Evolutionary conservation across 1,139 yeast species (phyloP), one percentile per base, ranked within the genome.

Genomic region (Diutina sp.): DNA sequence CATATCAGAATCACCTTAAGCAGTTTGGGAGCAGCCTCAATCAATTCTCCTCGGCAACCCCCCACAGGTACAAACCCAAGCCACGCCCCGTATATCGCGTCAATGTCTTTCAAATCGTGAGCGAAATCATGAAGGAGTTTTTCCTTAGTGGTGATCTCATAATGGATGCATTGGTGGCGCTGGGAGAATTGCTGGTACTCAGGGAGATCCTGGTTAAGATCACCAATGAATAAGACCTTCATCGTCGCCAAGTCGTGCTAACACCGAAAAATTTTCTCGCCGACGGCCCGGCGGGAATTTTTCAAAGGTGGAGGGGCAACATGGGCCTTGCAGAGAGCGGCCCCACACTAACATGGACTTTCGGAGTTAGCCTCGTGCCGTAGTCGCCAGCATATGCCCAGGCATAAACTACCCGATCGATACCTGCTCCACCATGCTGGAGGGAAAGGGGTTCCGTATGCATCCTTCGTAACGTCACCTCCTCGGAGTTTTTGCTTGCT

Each of bases 71-170:
- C 64, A 59, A 84, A 77, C 0, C 87, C 84, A 51, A 76, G 72
- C 80, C 88, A 87, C 0, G 86, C 83, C 2, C 80, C 82, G 72
- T 85, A 85, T 38, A 85, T 75, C 6, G 84, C 90, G 41, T 72
- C 72, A 38, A 84, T 69, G 57, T 78, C 72, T n/a, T 62, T 61
- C 56, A 74, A 71, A 54, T 64, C 69, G 9, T 67, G 65, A 46
- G 66, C 58, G 57, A 76, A 72, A 57, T 75, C 78, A n/a, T 63
- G 61, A 14, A 76, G 60, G 29, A 80, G 66, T 59, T 76, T 74
- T 35, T 74, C 74, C 55, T 69, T 65, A 2, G 80, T 67, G 11
- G 80, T 69, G 16, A 80, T 58, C 21, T 64, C 63, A 62, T 82
- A 78, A 48, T 66, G 66, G 18, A 82, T 64, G 52, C 82, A 72